Evolutionary conservation across 495 filamentous ascomycete species (phyloP), one percentile per base, ranked within the genome.

Genomic region (Hapsidospora chrysogenum): DNA sequence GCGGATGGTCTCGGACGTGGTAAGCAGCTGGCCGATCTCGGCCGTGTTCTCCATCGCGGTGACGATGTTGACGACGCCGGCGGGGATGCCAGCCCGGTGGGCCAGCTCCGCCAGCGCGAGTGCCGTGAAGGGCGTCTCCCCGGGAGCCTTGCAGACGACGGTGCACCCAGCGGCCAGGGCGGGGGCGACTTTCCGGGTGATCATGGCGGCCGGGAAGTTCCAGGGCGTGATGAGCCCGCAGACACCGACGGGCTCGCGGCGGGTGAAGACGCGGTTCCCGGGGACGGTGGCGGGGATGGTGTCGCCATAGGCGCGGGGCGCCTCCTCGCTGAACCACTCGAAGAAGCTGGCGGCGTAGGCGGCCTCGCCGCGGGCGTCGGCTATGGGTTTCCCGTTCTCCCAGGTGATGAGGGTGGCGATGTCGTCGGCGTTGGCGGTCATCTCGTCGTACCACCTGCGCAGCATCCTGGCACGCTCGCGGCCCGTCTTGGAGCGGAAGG

Each of bases 191-290:
- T 94, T 93, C 17, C 85, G 61, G 2, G 85, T 87, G 44, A 92
- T 78, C 85, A 93, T 94, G 5, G 85, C 85, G 6, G 80, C 78
- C 2, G 85, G 85, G 56, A 92, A 94, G 58, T 93, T 94, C 85
- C 85, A 93, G 17, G 89, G 89, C 15, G 89, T 95, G 51, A 97
- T 94, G 21, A 97, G 61, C 9, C 85, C 87, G 47, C 83, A 92
- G 9, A 97, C 87, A 42, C 89, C 89, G 30, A 96, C 73, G 4
- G 89, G 87, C 56, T 95, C 75, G 53, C 80, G 83, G 16, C 81
- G 50, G 1, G 81, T 87, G 19, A 80, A 66, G 2, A 86, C 64
- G n/a, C 82, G 66, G 58, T 85, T 86, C 0, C 70, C 74, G 0
- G 75, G 55, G 4, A 77, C 55, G 7, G 72, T 68, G 15, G 78